phyloP scores from a whole-genome alignment of 2,329 filamentous ascomycete genomes.

The Coniochaeta sp. region DNA sequence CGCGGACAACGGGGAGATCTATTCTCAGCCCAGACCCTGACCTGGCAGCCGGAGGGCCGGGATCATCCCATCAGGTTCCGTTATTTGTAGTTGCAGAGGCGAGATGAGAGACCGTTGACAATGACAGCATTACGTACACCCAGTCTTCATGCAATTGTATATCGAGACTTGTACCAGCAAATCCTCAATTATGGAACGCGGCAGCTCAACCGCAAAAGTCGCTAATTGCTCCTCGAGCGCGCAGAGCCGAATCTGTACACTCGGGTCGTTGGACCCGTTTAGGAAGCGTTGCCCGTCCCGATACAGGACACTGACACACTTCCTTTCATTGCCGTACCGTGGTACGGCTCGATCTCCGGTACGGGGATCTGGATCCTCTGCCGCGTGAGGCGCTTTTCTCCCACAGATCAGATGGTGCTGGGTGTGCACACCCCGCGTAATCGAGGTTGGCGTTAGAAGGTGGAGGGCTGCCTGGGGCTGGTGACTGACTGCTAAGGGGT shows the following conservation, averaged over 20 bases:
- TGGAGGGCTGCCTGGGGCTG: no score
- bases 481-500: no score
- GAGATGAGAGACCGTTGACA: not conserved
- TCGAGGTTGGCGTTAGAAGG: not conserved
- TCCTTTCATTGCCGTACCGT: not conserved
- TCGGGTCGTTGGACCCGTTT: not conserved
- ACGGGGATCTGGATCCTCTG: not conserved
- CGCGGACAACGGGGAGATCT: not conserved
- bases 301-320: not conserved
- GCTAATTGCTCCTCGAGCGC: not conserved
- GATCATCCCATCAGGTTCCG: not conserved
- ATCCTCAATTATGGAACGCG: not conserved
- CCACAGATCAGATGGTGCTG: not conserved
- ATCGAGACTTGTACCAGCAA: not conserved
- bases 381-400: not conserved
- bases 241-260: not conserved
- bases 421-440: not conserved
- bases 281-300: not conserved
- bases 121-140: not conserved
- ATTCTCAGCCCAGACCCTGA: not conserved
- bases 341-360: not conserved
- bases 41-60: not conserved
- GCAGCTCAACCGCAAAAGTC: not conserved
- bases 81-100: not conserved
- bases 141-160: not conserved